These are phyloP conservation scores for Cladosporium cucumerinum DNA, from an alignment of 2,329 filamentous ascomycete genomes.

Conservation along the genomic window DNA sequence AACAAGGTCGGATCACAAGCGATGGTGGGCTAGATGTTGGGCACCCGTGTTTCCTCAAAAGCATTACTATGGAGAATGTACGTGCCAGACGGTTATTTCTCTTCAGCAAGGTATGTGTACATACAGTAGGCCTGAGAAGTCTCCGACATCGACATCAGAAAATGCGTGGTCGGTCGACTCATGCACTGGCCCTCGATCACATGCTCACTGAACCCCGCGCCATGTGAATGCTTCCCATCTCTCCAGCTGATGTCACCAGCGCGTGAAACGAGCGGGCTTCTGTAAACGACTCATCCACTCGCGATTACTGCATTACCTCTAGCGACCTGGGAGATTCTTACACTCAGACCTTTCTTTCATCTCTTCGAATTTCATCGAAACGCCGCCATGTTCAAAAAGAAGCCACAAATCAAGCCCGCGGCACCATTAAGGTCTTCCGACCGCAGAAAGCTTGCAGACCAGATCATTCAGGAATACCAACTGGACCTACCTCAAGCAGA, in stretches of 20 bases:
- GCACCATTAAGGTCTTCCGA: conserved; percentile 65
- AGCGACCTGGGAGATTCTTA: neutral
- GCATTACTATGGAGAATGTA: neutral
- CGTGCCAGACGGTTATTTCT: too few species aligned
- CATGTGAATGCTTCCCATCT: neutral
- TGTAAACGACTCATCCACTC: neutral
- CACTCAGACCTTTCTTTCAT: neutral
- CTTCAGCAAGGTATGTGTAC: too few species aligned
- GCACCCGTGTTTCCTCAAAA: neutral
- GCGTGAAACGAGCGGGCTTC: neutral
- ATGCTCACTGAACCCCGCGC: neutral
- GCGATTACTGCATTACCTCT: neutral
- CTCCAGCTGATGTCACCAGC: neutral
- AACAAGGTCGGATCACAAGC: neutral
- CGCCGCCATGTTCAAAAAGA: conserved; percentile 39
- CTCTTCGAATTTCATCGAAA: neutral
- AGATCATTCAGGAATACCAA: conserved; percentile 62
- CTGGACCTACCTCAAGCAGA: conserved; percentile 37
- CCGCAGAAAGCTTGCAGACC: conserved; percentile 62
- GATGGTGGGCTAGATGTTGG: neutral
- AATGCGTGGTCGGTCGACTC: neutral
- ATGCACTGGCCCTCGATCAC: conserved; percentile 1
- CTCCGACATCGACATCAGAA: neutral
- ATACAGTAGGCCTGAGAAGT: neutral
- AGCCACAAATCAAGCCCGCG: conserved; percentile 59